Conservation (phyloP, 345 rosid genomes). For the Salix purpurea region DNA sequence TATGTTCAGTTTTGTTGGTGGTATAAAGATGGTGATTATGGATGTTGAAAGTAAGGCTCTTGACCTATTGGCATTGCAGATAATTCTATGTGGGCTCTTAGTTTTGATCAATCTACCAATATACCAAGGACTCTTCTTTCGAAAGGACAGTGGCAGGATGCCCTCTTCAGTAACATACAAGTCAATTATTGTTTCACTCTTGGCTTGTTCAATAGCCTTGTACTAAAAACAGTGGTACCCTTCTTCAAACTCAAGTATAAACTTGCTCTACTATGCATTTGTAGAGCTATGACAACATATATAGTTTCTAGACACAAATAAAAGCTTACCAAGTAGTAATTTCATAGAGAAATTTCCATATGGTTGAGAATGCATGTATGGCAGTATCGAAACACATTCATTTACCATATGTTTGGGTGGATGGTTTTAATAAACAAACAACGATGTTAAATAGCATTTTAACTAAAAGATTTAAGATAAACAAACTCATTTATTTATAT, state of each 20-base stretch:
- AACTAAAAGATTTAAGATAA: not conserved
- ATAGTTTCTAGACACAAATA: no score
- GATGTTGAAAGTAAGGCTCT: not conserved
- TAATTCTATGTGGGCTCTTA: constrained; percentile 42
- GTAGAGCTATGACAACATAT: no score
- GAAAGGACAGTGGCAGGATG: constrained; percentile 64
- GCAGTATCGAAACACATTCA: no score
- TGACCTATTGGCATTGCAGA: constrained; percentile 40
- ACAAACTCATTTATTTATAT: not conserved
- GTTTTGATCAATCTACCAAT: constrained; percentile 57
- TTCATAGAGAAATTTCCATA: no score
- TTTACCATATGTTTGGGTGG: no score
- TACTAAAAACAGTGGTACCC: no score
- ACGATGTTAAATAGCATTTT: not conserved
- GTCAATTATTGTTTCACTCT: constrained; percentile 39
- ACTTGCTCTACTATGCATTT: no score
- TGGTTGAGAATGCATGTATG: no score
- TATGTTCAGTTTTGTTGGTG: constrained; percentile 36
- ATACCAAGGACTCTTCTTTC: constrained; percentile 49
- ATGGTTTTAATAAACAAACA: no score
- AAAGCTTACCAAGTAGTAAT: no score
- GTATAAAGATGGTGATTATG: constrained; percentile 11
- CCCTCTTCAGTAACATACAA: constrained; percentile 39
- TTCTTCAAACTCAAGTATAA: no score
- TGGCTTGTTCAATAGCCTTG: constrained; percentile 23